These are phyloP conservation scores for Arabis alpina DNA, from an alignment of 345 rosid genomes.

Conservation along the genomic window DNA sequence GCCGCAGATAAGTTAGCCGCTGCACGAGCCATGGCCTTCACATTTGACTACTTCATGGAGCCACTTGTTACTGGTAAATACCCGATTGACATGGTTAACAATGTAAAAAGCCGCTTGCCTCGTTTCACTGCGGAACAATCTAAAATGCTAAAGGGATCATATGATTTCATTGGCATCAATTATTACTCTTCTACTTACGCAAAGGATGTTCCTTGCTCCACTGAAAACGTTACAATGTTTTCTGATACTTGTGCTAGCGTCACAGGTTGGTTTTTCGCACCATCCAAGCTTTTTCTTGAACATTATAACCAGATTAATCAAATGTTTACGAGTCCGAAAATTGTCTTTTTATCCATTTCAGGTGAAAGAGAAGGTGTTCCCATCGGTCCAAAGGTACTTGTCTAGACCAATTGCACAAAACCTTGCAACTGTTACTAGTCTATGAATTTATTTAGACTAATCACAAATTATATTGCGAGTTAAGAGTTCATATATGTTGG, in stretches of 20 bases:
- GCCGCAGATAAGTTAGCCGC: constrained; percentile 42
- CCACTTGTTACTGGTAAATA: constrained; percentile 60
- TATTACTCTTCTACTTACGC: constrained; percentile 57
- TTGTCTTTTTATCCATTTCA: constrained; percentile 2
- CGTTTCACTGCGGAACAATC: constrained; percentile 56
- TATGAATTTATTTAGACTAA: too few species aligned
- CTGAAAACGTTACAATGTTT: constrained; percentile 34
- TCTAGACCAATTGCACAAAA: neutral
- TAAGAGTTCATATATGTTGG: neutral
- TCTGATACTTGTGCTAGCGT: constrained; percentile 48
- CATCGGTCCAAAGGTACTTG: constrained; percentile 49
- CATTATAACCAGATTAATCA: neutral
- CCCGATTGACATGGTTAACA: constrained; percentile 46
- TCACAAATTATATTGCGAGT: too few species aligned
- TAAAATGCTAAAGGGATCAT: constrained; percentile 54
- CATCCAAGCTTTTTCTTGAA: neutral
- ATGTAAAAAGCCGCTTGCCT: constrained; percentile 58
- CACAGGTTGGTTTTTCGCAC: constrained; percentile 39
- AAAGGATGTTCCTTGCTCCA: constrained; percentile 34
- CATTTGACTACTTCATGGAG: constrained; percentile 55
- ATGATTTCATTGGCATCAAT: constrained; percentile 64
- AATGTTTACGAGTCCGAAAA: neutral
- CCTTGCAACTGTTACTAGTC: neutral
- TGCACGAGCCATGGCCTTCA: constrained; percentile 50
- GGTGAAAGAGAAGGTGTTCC: constrained; percentile 50